Evolutionary conservation across 2,329 filamentous ascomycete species (phyloP), one percentile per base, ranked within the genome.

Genomic region (Talaromyces sp.): DNA sequence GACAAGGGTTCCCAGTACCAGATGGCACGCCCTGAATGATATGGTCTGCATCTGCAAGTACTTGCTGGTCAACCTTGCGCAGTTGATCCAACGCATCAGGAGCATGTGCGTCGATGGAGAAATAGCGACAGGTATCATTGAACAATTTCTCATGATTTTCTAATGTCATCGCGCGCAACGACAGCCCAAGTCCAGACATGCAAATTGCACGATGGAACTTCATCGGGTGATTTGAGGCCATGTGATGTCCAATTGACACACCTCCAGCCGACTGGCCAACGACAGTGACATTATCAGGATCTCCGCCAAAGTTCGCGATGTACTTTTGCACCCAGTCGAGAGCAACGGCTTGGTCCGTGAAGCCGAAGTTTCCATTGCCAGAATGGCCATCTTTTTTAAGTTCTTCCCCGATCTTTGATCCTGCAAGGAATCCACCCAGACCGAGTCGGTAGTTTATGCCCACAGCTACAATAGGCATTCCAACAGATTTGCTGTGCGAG

Each of bases 161-260:
- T 2, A 50, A 20, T 7, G 27, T 41, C 7, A 47, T 16, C 10
- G 42, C 30, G 6, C 44, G 39, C 27, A 54, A 39, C 10, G 54
- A 52, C 32, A 46, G 50, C 10, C 52, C 49, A 36, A 57, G 24
- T 1, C 55, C 55, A 30, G 55, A 57, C 55, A 57, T 57, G 19
- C 52, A 57, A 32, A 57, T 22, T 8, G 52, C 55, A 9, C 55
- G 55, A 5, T 53, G 37, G 33, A 55, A 57, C 20, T 42, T 53
- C 49, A 55, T 52, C n/a, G 52, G 55, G 17, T 52, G 24, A 14
- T 44, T 48, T 16, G 56, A 54, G 13, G 47, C 47, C 41, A 56
- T 37, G 7, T 58, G 56, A 30, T 58, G 50, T 2, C 55, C 52
- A 10, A 58, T 56, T 6, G 53, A 52, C 30, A 54, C 37, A 20